Conservation (phyloP, 108 stramenopile genomes). For the Nitzschia sp. region DNA sequence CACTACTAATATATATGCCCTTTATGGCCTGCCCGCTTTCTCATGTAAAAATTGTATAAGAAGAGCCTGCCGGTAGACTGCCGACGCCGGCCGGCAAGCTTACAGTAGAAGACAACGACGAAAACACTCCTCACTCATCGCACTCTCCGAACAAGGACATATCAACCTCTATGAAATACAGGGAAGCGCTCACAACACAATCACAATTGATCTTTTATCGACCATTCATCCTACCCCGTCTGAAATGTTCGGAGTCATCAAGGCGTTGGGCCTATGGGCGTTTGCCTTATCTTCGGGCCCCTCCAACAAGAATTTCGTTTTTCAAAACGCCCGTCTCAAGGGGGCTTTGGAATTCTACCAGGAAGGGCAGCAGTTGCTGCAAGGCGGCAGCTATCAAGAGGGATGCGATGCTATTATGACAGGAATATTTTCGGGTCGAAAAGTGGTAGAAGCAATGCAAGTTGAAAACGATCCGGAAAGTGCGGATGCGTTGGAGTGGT, state of each 20-base stretch:
- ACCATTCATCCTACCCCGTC: too few species aligned
- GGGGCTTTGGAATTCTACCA: conserved; percentile 5
- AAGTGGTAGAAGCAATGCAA: conserved; percentile 12
- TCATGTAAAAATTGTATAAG: too few species aligned
- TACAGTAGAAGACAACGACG: too few species aligned
- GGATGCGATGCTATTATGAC: conserved; percentile 3
- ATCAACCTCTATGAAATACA: too few species aligned
- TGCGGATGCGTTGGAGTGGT: conserved; percentile 1
- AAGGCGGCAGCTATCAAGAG: neutral
- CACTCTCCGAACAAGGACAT: too few species aligned
- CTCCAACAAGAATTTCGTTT: neutral
- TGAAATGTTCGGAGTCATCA: neutral
- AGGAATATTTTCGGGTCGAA: conserved; percentile 9
- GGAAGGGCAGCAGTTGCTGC: neutral
- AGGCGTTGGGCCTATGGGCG: neutral
- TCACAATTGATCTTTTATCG: too few species aligned
- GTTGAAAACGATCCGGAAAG: neutral
- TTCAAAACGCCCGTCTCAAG: conserved; percentile 7
- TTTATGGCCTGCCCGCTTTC: too few species aligned
- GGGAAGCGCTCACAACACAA: too few species aligned
- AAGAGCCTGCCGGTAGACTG: too few species aligned
- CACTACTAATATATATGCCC: too few species aligned
- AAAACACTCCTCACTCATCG: too few species aligned
- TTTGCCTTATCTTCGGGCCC: neutral
- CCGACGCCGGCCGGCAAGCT: too few species aligned